These are phyloP conservation scores for Gaeumannomyces sp. DNA, from an alignment of 2,329 filamentous ascomycete genomes.

Conservation along the genomic window DNA sequence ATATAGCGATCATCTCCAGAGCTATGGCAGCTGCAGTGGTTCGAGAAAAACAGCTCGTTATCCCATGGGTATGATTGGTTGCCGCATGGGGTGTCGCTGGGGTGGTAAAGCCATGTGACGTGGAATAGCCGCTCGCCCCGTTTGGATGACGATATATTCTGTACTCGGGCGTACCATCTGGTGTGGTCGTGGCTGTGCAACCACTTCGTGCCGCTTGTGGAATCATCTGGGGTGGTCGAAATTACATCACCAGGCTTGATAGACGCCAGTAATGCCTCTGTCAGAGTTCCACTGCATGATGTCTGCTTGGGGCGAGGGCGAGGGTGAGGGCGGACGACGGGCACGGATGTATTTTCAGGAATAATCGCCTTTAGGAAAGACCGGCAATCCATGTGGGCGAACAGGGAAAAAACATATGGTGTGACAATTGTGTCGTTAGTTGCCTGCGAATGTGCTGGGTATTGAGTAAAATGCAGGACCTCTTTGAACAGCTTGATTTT, in stretches of 20 bases:
- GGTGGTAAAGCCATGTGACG: slow-evolving; percentile 68
- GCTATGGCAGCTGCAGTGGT: slow-evolving; percentile 65
- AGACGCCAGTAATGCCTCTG: background rate
- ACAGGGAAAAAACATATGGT: slow-evolving; percentile 58
- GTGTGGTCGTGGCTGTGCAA: slow-evolving; percentile 36
- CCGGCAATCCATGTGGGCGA: slow-evolving; percentile 56
- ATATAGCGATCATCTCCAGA: slow-evolving; percentile 32
- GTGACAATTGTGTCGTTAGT: slow-evolving; percentile 57
- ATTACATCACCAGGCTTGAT: slow-evolving; percentile 43
- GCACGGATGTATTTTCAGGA: background rate
- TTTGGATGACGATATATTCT: slow-evolving; percentile 38
- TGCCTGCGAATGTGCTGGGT: slow-evolving; percentile 17
- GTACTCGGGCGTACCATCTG: slow-evolving; percentile 67
- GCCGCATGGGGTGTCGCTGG: slow-evolving; percentile 64
- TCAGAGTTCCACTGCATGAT: background rate
- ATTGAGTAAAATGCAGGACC: slow-evolving; percentile 30
- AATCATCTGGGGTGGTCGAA: slow-evolving; percentile 37
- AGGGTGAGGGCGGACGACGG: too few species aligned
- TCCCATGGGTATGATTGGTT: slow-evolving; percentile 60
- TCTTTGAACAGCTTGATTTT: slow-evolving; percentile 48
- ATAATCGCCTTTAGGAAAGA: slow-evolving; percentile 36
- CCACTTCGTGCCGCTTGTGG: slow-evolving; percentile 50
- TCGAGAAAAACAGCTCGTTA: slow-evolving; percentile 71
- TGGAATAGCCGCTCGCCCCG: slow-evolving; percentile 42
- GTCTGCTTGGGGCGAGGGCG: background rate